Evolutionary conservation across 2,329 filamentous ascomycete genomes (phyloP).

Genomic region (Plectosphaerella cucumerina): DNA sequence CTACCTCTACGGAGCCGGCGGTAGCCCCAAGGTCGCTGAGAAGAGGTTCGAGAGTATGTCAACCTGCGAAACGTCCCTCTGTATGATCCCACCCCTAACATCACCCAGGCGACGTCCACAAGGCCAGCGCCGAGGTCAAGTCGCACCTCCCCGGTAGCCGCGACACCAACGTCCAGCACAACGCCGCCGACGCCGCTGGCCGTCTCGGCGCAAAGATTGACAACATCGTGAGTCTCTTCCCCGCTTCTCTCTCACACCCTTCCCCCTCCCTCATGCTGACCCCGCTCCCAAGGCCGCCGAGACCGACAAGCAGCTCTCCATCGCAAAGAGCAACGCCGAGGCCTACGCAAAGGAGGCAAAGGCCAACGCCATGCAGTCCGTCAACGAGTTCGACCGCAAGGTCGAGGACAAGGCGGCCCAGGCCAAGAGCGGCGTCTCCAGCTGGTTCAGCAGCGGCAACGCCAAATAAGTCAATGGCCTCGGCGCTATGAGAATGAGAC

Average conservation of each 20-base stretch:
- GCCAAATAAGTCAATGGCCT: too few species aligned
- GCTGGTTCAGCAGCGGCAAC: conserved; percentile 70
- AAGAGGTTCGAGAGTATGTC: conserved; percentile 78
- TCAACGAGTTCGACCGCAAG: conserved; percentile 78
- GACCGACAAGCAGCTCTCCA: conserved; percentile 57
- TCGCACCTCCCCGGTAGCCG: conserved; percentile 56
- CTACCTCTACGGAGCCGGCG: conserved; percentile 87
- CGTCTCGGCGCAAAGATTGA: conserved; percentile 63
- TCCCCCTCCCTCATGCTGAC: neutral
- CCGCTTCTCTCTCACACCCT: neutral
- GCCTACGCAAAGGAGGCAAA: conserved; percentile 59
- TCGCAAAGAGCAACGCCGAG: conserved; percentile 57
- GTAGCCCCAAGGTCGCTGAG: conserved; percentile 75
- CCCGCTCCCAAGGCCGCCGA: conserved; percentile 48
- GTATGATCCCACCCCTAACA: neutral
- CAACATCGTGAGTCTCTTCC: conserved; percentile 58
- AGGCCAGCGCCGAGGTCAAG: conserved; percentile 62
- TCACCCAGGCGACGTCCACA: conserved; percentile 68
- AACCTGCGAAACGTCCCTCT: neutral
- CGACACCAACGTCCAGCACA: conserved; percentile 59
- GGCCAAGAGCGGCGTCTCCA: conserved; percentile 77
- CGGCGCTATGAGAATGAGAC: neutral
- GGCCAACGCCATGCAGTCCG: conserved; percentile 63
- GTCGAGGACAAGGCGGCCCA: conserved; percentile 75
- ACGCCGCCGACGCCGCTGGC: conserved; percentile 44